Evolutionary conservation across 2,329 filamentous ascomycete genomes (phyloP), one percentile per base, ranked within the genome.

Genomic region (Tolypocladium paradoxum): DNA sequence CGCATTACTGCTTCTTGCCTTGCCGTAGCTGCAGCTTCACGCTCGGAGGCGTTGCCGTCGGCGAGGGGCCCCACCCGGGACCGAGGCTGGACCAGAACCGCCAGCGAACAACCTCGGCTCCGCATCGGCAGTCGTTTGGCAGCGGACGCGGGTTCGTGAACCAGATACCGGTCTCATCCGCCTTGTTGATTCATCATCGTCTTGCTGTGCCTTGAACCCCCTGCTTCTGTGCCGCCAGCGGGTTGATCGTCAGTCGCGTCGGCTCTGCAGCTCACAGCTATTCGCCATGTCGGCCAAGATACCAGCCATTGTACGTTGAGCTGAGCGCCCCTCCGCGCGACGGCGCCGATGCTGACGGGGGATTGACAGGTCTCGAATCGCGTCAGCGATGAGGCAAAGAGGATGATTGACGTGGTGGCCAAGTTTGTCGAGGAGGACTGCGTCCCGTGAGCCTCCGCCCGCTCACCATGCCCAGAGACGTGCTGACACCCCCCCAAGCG

Each of bases 391-490:
- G 78, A 82, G 64, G 91, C 91, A 51, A 88, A 86, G 73, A 84
- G 87, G 77, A 88, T 87, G 33, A 76, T 96, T 60, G 91, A 96
- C 65, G 68, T 90, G 59, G 88, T 99, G 61, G 89, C 92, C 76
- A 90, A 90, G 71, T 99, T 99, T 64, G 93, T 99, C 62, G 88
- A 97, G 68, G 91, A 96, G 72, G 91, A 96, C 77, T 99, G 88
- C 69, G 85, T 90, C 60, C 87, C 87, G 82, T 84, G 68, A 73
- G 80, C 37, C 31, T 12, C 24, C 36, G 47, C 43, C 34, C 12
- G 2, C 31, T 11, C 9, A 14, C 24, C 16, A 18, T 33, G 36
- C 22, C n/a, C 7, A 8, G 9, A 5, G 29, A 7, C 4, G 8
- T 31, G 14, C 48, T 27, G n/a, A 54, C 34, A 20, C 53, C 50